Conservation (phyloP, 495 filamentous ascomycete genomes). For the Chaetomium tenue region DNA sequence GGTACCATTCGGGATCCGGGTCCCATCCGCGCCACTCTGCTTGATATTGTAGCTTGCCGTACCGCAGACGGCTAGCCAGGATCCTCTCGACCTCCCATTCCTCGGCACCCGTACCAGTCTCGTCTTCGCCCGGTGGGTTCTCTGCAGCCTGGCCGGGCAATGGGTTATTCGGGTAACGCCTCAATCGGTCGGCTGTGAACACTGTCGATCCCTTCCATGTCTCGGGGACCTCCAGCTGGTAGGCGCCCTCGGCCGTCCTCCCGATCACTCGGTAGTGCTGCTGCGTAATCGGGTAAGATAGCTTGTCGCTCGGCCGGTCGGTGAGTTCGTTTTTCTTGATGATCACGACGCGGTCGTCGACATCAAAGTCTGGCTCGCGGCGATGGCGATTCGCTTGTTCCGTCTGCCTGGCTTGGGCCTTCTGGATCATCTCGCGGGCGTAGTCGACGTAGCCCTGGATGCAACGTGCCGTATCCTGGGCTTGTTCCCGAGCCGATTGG, state of each 20-base stretch:
- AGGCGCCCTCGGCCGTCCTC: conserved; percentile 11
- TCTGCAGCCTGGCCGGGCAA: conserved; percentile 17
- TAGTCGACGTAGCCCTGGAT: conserved; percentile 5
- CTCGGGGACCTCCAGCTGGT: conserved; percentile 8
- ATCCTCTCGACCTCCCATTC: conserved; percentile 17
- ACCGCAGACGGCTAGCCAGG: conserved; percentile 4
- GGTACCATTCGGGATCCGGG: conserved; percentile 15
- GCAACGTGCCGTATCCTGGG: neutral
- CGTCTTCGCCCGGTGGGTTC: conserved; percentile 15
- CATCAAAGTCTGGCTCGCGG: conserved; percentile 21
- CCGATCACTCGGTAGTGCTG: conserved; percentile 10
- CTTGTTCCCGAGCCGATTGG: neutral
- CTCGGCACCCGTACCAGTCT: neutral
- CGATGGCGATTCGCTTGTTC: conserved; percentile 15
- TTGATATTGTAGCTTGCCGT: conserved; percentile 19
- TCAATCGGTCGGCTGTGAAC: conserved; percentile 5
- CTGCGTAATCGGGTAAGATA: conserved; percentile 15
- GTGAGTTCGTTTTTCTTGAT: conserved; percentile 9
- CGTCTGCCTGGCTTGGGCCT: conserved; percentile 1
- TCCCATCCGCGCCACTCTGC: conserved; percentile 17
- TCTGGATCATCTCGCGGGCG: conserved; percentile 1
- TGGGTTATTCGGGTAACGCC: conserved; percentile 16
- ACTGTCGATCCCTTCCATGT: conserved; percentile 7
- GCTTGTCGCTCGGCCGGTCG: conserved; percentile 18
- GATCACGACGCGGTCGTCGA: conserved; percentile 18